phyloP scores from a whole-genome alignment of 1,139 yeast genomes.

The Candida anutae region DNA sequence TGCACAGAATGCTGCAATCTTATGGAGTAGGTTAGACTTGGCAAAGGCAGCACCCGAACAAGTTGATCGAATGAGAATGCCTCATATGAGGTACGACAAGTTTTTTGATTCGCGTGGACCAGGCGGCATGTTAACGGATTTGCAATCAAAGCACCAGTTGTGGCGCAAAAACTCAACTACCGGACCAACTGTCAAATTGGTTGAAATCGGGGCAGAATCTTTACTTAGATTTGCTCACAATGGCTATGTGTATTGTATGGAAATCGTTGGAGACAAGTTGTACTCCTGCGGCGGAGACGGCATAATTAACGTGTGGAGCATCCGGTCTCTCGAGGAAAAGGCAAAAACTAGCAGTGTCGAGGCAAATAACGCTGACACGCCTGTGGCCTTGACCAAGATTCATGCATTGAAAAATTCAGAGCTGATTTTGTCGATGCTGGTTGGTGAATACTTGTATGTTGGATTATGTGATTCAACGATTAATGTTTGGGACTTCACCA shows the following conservation, averaged over 20 bases:
- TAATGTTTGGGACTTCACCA: slow-evolving; percentile 77
- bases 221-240: slow-evolving; percentile 79
- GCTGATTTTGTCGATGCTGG: slow-evolving; percentile 60
- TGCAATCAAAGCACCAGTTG: slow-evolving; percentile 24
- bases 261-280: slow-evolving; percentile 14
- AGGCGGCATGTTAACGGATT: slow-evolving; percentile 47
- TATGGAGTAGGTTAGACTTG: slow-evolving; percentile 48
- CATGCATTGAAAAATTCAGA: slow-evolving; percentile 57
- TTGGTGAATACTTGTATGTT: slow-evolving; percentile 61
- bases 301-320: not conserved
- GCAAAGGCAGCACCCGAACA: slow-evolving; percentile 5
- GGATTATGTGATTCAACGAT: slow-evolving; percentile 69
- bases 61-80: slow-evolving; percentile 48
- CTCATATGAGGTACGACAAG: slow-evolving; percentile 73
- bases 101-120: slow-evolving; percentile 91
- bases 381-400: slow-evolving; percentile 36
- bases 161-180: slow-evolving; percentile 12
- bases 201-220: slow-evolving; percentile 64
- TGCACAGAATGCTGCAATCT: slow-evolving; percentile 83
- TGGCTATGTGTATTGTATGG: slow-evolving; percentile 79
- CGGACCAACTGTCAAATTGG: slow-evolving; percentile 27
- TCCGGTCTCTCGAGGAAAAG: slow-evolving; percentile 1
- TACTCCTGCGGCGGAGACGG: slow-evolving; percentile 1
- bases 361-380: slow-evolving; percentile 29
- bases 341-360: too few species aligned